Conservation (phyloP, 2,329 filamentous ascomycete species). For the Colletotrichum tropicale region DNA sequence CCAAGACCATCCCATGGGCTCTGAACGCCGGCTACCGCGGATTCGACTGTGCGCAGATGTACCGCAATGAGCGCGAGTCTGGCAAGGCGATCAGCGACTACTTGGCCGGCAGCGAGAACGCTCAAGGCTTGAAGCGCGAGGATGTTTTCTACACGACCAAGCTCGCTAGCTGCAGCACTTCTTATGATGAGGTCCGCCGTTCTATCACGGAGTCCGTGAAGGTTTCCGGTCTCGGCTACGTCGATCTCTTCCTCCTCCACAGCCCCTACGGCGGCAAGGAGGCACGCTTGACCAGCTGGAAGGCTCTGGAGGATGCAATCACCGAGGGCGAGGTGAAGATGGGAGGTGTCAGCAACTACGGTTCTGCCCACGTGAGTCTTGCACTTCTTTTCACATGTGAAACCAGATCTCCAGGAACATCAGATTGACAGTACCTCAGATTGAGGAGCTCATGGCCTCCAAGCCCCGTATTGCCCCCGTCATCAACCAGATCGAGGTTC, state of each 20-base stretch:
- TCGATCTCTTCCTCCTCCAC: conserved; percentile 82
- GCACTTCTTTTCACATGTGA: neutral
- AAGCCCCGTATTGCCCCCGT: conserved; percentile 67
- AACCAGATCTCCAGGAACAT: neutral
- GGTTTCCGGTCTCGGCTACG: conserved; percentile 71
- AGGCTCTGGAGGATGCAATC: conserved; percentile 77
- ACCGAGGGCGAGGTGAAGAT: conserved; percentile 71
- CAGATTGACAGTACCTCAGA: conserved; percentile 37
- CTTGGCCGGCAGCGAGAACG: conserved; percentile 51
- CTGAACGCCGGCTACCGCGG: conserved; percentile 58
- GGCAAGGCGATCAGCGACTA: conserved; percentile 68
- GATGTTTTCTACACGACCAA: conserved; percentile 85
- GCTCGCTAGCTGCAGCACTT: conserved; percentile 66
- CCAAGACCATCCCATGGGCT: conserved; percentile 60
- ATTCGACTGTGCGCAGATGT: conserved; percentile 60
- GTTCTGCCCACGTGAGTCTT: conserved; percentile 69
- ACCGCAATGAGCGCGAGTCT: conserved; percentile 73
- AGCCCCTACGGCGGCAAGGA: conserved; percentile 76
- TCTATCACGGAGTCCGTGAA: conserved; percentile 71
- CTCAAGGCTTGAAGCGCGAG: conserved; percentile 60
- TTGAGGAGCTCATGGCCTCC: conserved; percentile 71
- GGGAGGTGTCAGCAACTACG: conserved; percentile 81
- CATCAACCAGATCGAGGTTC: conserved; percentile 83
- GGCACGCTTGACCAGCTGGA: conserved; percentile 75
- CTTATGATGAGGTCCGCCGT: conserved; percentile 69